These are phyloP conservation scores for Russula griseocarnosa DNA, from an alignment of 768 basidiomycete species.

Conservation along the genomic window DNA sequence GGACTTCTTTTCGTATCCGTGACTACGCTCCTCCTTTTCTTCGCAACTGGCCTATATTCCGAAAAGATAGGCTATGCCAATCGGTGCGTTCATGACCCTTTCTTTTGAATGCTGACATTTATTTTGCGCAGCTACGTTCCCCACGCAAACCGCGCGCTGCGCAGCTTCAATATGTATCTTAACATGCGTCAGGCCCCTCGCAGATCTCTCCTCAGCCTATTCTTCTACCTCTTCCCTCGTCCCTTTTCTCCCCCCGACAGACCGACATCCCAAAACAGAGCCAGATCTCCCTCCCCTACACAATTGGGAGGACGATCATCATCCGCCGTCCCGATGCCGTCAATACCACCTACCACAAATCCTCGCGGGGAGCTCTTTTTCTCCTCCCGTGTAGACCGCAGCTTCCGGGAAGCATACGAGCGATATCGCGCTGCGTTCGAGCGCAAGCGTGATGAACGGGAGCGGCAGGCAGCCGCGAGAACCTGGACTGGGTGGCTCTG, in stretches of 20 bases:
- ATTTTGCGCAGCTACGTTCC: constrained; percentile 75
- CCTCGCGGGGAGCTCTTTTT: constrained; percentile 97
- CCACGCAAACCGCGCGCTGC: constrained; percentile 87
- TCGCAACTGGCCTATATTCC: constrained; percentile 92
- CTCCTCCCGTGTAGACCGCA: constrained; percentile 76
- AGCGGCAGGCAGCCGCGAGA: constrained; percentile 37
- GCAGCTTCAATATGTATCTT: constrained; percentile 94
- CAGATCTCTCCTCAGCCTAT: constrained; percentile 51
- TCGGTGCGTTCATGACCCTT: constrained; percentile 56
- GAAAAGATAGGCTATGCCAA: constrained; percentile 97
- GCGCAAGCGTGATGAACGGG: constrained; percentile 62
- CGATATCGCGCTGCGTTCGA: constrained; percentile 88
- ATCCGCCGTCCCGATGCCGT: constrained; percentile 52
- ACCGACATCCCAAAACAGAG: constrained; percentile 36
- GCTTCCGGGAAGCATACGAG: constrained; percentile 89
- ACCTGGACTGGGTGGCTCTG: constrained; percentile 36
- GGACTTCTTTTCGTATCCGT: constrained; percentile 83
- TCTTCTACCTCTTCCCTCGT: constrained; percentile 56
- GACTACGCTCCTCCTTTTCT: constrained; percentile 90
- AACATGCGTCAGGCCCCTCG: constrained; percentile 84
- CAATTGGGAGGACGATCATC: constrained; percentile 38
- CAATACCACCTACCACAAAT: constrained; percentile 86
- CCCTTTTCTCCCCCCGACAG: constrained; percentile 34
- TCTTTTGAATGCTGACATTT: constrained; percentile 6
- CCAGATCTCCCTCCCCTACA: constrained; percentile 40